Evolutionary conservation across 768 basidiomycete genomes (phyloP).

Genomic region (Leccinum subtestaceum): DNA sequence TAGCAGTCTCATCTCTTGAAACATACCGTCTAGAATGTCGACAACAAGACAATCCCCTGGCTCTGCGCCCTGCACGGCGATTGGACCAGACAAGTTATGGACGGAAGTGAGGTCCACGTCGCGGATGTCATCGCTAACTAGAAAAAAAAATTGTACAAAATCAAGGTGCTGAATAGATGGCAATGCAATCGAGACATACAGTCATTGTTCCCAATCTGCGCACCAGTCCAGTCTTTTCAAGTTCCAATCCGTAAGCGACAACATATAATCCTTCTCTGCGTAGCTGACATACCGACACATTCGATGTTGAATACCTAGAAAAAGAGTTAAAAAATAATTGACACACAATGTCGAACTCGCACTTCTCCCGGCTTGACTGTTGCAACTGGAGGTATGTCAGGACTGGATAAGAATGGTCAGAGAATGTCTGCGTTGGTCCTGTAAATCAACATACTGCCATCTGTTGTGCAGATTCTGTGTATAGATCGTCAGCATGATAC

Average conservation of each 20-base stretch:
- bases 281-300: conserved; percentile 51
- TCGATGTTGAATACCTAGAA: conserved; percentile 65
- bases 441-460: conserved; percentile 56
- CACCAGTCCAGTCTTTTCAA: conserved; percentile 69
- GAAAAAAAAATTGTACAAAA: neutral
- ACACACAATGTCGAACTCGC: neutral
- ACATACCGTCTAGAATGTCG: conserved; percentile 70
- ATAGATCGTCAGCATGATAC: neutral
- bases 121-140: conserved; percentile 65
- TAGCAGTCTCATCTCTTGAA: neutral
- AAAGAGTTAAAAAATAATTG: neutral
- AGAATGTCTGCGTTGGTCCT: neutral
- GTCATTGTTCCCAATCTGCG: conserved; percentile 76
- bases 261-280: neutral
- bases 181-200: conserved; percentile 36
- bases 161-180: neutral
- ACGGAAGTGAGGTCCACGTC: conserved; percentile 62
- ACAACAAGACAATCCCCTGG: conserved; percentile 80
- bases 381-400: conserved; percentile 59
- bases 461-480: conserved; percentile 63
- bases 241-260: neutral
- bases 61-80: conserved; percentile 71
- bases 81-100: conserved; percentile 75
- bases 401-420: conserved; percentile 35
- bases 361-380: conserved; percentile 64